These are phyloP conservation scores for Juglanconis oblonga DNA, from an alignment of 2,329 filamentous ascomycete species.

Conservation along the genomic window DNA sequence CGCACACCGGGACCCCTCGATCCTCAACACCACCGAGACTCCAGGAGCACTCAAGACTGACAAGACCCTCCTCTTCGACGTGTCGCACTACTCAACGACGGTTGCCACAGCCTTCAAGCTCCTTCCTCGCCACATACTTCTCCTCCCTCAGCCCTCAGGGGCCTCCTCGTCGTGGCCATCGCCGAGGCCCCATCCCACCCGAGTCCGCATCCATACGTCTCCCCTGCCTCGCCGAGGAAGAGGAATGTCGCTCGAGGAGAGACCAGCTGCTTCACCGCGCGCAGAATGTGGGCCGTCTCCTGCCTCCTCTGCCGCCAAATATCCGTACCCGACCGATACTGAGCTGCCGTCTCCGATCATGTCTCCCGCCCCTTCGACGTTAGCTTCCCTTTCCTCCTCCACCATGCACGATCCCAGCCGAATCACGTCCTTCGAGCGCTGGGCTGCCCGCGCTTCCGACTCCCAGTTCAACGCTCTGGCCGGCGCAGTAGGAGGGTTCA, in stretches of 20 bases:
- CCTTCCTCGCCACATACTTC: background rate
- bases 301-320: constrained; percentile 14
- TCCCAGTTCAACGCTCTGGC: constrained; percentile 77
- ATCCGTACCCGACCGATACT: constrained; percentile 10
- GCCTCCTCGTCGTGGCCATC: constrained; percentile 13
- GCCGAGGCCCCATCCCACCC: constrained; percentile 22
- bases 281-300: constrained; percentile 34
- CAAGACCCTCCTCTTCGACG: constrained; percentile 19
- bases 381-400: constrained; percentile 15
- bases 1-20: constrained; percentile 26
- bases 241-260: constrained; percentile 21
- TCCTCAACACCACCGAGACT: background rate
- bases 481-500: constrained; percentile 85
- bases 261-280: constrained; percentile 5
- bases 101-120: background rate
- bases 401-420: constrained; percentile 26
- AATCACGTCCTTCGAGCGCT: constrained; percentile 50
- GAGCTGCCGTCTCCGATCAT: constrained; percentile 4
- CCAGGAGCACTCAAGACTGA: constrained; percentile 7
- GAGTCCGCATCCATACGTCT: background rate
- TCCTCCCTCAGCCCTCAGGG: background rate
- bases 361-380: constrained; percentile 6
- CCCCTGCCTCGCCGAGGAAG: constrained; percentile 18
- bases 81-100: background rate
- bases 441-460: constrained; percentile 55